These are phyloP conservation scores for Mikania micrantha DNA, from an alignment of 129 eudicot genomes.

Conservation along the genomic window DNA sequence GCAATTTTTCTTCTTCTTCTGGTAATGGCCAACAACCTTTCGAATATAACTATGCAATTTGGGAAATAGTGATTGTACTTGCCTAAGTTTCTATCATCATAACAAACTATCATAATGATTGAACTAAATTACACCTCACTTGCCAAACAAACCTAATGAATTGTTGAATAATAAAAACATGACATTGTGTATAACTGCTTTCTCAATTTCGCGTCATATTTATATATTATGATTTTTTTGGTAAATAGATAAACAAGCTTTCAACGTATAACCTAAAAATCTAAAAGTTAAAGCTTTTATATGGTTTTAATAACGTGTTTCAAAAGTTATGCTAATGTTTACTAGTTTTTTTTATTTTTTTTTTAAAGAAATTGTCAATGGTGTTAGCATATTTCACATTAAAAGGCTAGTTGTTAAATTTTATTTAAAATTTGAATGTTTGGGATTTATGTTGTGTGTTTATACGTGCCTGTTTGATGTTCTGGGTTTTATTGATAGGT, in stretches of 20 bases:
- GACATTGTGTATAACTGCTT: background rate
- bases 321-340: background rate
- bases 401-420: background rate
- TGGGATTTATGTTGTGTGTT: too few relatives aligned
- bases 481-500: too few relatives aligned
- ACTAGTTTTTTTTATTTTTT: too few relatives aligned
- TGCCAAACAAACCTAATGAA: slow-evolving; percentile 32
- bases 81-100: slow-evolving; percentile 32
- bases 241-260: background rate
- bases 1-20: slow-evolving; percentile 10
- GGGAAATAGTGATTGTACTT: slow-evolving; percentile 20
- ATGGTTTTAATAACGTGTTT: background rate
- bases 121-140: slow-evolving; percentile 21
- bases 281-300: background rate
- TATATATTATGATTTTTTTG: background rate
- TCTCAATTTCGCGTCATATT: background rate
- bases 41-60: slow-evolving; percentile 19
- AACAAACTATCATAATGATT: slow-evolving; percentile 36
- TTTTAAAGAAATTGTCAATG: too few relatives aligned
- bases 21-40: slow-evolving; percentile 25
- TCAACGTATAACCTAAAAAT: background rate
- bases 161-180: slow-evolving; percentile 14
- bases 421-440: background rate
- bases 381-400: background rate
- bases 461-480: too few relatives aligned